Conservation (phyloP, 2,329 filamentous ascomycete genomes). For the Shiraia sp. region DNA sequence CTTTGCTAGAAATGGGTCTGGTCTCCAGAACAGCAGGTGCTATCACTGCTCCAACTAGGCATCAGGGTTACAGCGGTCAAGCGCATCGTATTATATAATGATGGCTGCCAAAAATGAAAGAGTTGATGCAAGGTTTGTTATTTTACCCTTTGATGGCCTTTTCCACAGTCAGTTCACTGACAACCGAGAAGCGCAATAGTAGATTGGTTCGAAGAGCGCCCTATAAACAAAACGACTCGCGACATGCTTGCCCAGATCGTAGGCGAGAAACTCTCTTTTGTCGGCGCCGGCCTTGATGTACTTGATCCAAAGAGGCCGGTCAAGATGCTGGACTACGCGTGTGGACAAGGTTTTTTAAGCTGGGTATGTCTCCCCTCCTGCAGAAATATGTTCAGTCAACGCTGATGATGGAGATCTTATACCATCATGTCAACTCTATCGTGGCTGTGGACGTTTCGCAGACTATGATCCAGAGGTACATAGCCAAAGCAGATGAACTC, state of each 20-base stretch:
- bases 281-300: neutral
- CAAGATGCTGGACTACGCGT: constrained; percentile 13
- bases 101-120: too few species aligned
- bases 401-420: constrained; percentile 4
- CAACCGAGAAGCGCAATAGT: constrained; percentile 1
- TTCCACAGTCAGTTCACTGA: neutral
- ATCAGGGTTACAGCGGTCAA: too few species aligned
- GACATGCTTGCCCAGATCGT: neutral
- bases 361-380: neutral
- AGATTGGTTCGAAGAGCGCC: constrained; percentile 9
- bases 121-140: too few species aligned
- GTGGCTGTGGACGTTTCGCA: constrained; percentile 8
- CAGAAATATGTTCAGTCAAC: neutral
- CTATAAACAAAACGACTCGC: constrained; percentile 8
- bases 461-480: constrained; percentile 9
- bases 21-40: too few species aligned
- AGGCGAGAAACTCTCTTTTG: neutral
- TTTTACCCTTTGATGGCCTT: too few species aligned
- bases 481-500: constrained; percentile 1
- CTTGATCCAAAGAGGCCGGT: neutral
- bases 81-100: too few species aligned
- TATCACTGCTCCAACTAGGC: too few species aligned
- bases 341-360: constrained; percentile 8
- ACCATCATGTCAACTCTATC: constrained; percentile 6
- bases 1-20: too few species aligned